Base-by-base conservation (phyloP, 495 filamentous ascomycete genomes). In the Aspergillus mulundensis region DNA sequence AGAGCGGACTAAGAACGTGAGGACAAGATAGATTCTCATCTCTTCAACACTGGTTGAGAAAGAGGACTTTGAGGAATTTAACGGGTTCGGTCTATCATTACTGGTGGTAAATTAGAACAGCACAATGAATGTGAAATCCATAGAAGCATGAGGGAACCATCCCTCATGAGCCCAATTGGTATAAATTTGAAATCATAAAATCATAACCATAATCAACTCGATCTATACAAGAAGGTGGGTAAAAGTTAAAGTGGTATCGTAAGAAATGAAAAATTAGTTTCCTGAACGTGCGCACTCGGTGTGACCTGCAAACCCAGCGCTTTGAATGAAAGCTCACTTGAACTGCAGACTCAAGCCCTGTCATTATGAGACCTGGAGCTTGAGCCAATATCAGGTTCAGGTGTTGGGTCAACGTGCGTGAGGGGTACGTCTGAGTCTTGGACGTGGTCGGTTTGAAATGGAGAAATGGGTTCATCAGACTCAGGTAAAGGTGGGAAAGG, bases 1-100 rank as follows among this genome's bases (percentile, higher is more conserved):
- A 72, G 69, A 67, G 61, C 73, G 77, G 77, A 79, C 77, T 79
- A 79, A 77, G 72, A 77, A 76, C 68, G 76, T 48, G 74, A 73
- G 74, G 68, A 79, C 73, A 79, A 5, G 14, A 10, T 16, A 10
- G 14, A 10, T 65, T 21, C 15, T 23, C 21, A n/a, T 32, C 44
- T 30, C n/a, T 16, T 15, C 18, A 20, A 2, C 45, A 12, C 4
- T 30, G 28, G 28, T 30, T 10, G 28, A 10, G 28, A 30, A 30
- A n/a, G n/a, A n/a, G n/a, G n/a, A n/a, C n/a, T n/a, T n/a, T n/a
- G n/a, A n/a, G n/a, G n/a, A n/a, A n/a, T n/a, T 30, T 30, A 30
- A 10, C 28, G 10, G 28, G 28, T 30, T 30, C 5, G 10, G 28
- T 30, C 4, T 10, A 10, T 5, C 10, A 30, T 30, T 30, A 30